Evolutionary conservation across 139 green algal genomes (phyloP), one percentile per base, ranked within the genome.

Genomic region (Ettlia oleoabundans): DNA sequence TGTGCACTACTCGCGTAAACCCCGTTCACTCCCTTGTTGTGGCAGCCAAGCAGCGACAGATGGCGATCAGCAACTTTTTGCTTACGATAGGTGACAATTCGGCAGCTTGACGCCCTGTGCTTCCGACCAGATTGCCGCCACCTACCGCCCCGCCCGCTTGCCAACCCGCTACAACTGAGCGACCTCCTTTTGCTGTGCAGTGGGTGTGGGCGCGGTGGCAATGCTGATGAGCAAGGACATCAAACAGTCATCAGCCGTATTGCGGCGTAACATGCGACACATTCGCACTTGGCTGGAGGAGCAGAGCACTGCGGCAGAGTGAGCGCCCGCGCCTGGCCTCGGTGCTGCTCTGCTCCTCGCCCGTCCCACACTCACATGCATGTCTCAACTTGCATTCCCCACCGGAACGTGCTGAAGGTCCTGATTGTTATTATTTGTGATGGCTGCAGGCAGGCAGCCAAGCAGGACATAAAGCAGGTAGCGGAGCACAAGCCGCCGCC

Each of bases 141-240:
- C n/a, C n/a, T n/a, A n/a, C n/a, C n/a, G n/a, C n/a, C n/a, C n/a
- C n/a, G n/a, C n/a, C n/a, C n/a, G n/a, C n/a, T n/a, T n/a, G n/a
- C n/a, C n/a, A n/a, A n/a, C n/a, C n/a, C n/a, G n/a, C n/a, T n/a
- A n/a, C n/a, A n/a, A n/a, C n/a, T 68, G 30, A 51, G 47, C 9
- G 15, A 19, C 35, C 9, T 21, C 3, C 51, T 24, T 65, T 40
- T 43, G 43, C 70, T 38, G 13, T 67, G 78, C 82, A 91, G 88
- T 89, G 24, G 88, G 86, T 35, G 79, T 91, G 30, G 86, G 86
- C 26, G 70, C 86, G 18, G 65, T 91, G 13, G 86, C 84, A 2
- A 86, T 84, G 47, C 67, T 91, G 1, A 91, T 91, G 88, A 91
- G 84, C 79, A 69, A 77, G 22, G 88, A 91, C 63, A 42, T 91